Percentiles rank a stretch among this genome's conserved stretches.
Evolutionary conservation across 2,329 filamentous ascomycete species (phyloP).

Genomic region (Raffaelea ambrosiae): DNA sequence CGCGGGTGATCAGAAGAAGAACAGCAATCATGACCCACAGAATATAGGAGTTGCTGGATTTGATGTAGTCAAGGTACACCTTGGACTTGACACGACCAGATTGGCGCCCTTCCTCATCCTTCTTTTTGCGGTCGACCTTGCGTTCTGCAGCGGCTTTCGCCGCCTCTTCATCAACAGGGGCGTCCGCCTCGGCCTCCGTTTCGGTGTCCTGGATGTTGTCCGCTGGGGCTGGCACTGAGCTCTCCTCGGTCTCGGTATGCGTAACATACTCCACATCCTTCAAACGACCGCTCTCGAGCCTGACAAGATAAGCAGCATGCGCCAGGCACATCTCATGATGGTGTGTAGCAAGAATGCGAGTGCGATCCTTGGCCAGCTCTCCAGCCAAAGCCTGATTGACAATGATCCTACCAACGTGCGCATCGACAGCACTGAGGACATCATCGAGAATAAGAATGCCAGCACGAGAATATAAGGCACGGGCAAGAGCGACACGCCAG

Average conservation of each 20-base stretch:
- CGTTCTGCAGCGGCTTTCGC: not conserved
- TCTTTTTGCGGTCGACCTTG: conserved; percentile 1
- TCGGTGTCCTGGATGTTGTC: conserved; percentile 1
- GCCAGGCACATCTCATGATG: conserved; percentile 24
- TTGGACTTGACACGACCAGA: conserved; percentile 23
- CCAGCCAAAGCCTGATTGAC: conserved; percentile 41
- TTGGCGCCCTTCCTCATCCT: conserved; percentile 14
- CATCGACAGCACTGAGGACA: conserved; percentile 40
- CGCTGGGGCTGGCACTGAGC: conserved; percentile 3
- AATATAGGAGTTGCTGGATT: conserved; percentile 18
- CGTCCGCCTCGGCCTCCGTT: not conserved
- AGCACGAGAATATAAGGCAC: conserved; percentile 35
- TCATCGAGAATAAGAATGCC: conserved; percentile 39
- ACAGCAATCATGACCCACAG: conserved; percentile 19
- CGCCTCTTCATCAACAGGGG: not conserved
- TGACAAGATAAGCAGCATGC: conserved; percentile 20
- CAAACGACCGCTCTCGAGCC: conserved; percentile 19
- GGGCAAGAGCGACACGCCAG: conserved; percentile 34
- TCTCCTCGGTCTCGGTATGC: not conserved
- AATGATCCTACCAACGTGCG: conserved; percentile 36
- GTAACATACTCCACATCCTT: conserved; percentile 14
- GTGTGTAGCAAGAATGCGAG: conserved; percentile 57
- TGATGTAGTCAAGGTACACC: conserved; percentile 24
- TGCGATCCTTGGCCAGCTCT: conserved; percentile 42
- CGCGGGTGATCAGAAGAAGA: conserved; percentile 16